Percentiles rank a stretch among this genome's conserved stretches.
Evolutionary conservation across 2,329 filamentous ascomycete species (phyloP).

Genomic region (Paracoccidioides brasiliensis): DNA sequence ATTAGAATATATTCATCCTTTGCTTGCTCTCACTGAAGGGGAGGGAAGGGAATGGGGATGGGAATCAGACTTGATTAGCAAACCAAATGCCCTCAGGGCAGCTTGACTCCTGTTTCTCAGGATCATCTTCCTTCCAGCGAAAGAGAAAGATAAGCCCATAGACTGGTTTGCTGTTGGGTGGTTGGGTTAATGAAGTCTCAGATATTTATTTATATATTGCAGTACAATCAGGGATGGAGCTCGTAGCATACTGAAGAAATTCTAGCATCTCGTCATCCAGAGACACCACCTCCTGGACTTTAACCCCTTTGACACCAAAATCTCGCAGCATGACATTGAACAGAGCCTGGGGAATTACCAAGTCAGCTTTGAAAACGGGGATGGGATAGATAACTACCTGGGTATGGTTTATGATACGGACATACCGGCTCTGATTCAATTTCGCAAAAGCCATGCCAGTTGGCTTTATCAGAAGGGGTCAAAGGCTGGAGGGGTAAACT

Average conservation of each 20-base stretch:
- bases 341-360: slow-evolving; percentile 44
- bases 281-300: slow-evolving; percentile 39
- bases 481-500: slow-evolving; percentile 21
- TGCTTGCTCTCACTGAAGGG: not conserved
- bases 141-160: slow-evolving; percentile 86
- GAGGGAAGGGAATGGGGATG: not conserved
- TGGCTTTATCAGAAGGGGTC: slow-evolving; percentile 26
- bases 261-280: slow-evolving; percentile 52
- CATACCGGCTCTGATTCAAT: slow-evolving; percentile 79
- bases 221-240: not conserved
- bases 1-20: not conserved
- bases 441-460: slow-evolving; percentile 45
- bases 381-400: not conserved
- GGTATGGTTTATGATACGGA: not conserved
- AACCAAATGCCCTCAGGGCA: slow-evolving; percentile 71
- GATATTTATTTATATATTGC: not conserved
- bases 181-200: not conserved
- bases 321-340: slow-evolving; percentile 77
- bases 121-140: slow-evolving; percentile 51
- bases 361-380: slow-evolving; percentile 8
- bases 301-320: slow-evolving; percentile 50
- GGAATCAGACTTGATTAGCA: slow-evolving; percentile 60
- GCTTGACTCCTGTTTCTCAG: slow-evolving; percentile 37
- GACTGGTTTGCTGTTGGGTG: slow-evolving; percentile 48
- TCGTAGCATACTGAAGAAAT: slow-evolving; percentile 43